Evolutionary conservation across 2,329 filamentous ascomycete species (phyloP), one percentile per base, ranked within the genome.

Genomic region (Cercospora sp.): DNA sequence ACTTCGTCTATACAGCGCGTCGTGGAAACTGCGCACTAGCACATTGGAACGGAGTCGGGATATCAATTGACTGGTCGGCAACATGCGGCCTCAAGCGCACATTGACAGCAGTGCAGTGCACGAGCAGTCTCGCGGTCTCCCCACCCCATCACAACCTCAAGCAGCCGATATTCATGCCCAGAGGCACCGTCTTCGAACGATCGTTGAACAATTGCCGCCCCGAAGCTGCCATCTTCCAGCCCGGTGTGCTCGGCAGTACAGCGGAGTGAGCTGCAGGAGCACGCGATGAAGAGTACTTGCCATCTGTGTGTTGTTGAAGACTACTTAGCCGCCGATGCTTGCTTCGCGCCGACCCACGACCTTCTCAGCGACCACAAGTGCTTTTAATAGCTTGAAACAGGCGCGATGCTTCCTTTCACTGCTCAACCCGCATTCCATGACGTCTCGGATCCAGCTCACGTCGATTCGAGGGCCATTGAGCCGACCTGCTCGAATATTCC

Each of bases 321-420:
- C 20, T 13, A 20, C 58, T 55, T 73, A 73, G 70, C 71, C 71
- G 71, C 71, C 71, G 65, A 64, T 57, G 45, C 67, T 62, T 64
- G 67, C 61, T 69, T 72, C 71, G 70, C 71, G 68, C 68, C 68
- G 67, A 63, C 61, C 62, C 31, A 45, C 59, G 36, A 57, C 63
- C 53, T 64, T 45, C 64, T 55, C 28, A 30, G n/a, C 16, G 48
- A 60, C 64, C 59, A 66, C 60, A 51, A 42, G 20, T 36, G 18
- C 64, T 66, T 45, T 67, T 66, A 65, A 72, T 74, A 73, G 67
- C 67, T 67, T 67, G 72, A 75, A 76, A 76, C 74, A 76, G 72
- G 73, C 76, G 76, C 76, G 75, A 71, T 65, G 72, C 69, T 69
- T 66, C 62, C 65, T 64, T 53, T 48, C 65, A 65, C 51, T 60